phyloP scores from a whole-genome alignment of 768 basidiomycete species.

The Lactarius akahatsu region DNA sequence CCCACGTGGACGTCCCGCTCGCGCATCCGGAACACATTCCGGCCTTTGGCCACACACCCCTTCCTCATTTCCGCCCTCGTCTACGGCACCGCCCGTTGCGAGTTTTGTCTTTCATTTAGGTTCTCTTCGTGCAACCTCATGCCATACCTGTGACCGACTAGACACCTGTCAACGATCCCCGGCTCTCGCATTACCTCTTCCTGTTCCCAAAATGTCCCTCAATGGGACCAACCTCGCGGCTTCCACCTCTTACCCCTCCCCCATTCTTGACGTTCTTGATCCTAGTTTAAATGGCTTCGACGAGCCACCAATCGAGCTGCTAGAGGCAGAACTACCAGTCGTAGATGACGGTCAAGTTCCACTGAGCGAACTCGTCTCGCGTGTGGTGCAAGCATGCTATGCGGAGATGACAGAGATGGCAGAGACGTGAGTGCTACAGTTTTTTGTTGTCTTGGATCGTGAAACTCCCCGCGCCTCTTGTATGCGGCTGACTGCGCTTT shows the following conservation, averaged over 20 bases:
- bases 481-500: conserved; percentile 35
- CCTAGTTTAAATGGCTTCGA: conserved; percentile 37
- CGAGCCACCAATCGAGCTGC: conserved; percentile 49
- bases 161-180: not conserved
- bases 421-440: conserved; percentile 67
- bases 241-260: conserved; percentile 13
- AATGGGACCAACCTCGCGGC: conserved; percentile 21
- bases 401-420: conserved; percentile 79
- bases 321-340: conserved; percentile 72
- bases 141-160: not conserved
- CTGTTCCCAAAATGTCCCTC: conserved; percentile 16
- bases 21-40: not conserved
- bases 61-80: not conserved
- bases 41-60: not conserved
- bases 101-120: not conserved
- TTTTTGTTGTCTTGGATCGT: conserved; percentile 4
- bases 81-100: not conserved
- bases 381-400: conserved; percentile 76
- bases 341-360: conserved; percentile 73
- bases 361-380: conserved; percentile 70
- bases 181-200: not conserved
- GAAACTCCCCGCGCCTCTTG: not conserved
- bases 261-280: conserved; percentile 24
- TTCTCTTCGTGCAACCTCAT: not conserved
- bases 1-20: not conserved